Evolutionary conservation across 2,329 filamentous ascomycete species (phyloP).

Genomic region (Botrytis paeoniae): DNA sequence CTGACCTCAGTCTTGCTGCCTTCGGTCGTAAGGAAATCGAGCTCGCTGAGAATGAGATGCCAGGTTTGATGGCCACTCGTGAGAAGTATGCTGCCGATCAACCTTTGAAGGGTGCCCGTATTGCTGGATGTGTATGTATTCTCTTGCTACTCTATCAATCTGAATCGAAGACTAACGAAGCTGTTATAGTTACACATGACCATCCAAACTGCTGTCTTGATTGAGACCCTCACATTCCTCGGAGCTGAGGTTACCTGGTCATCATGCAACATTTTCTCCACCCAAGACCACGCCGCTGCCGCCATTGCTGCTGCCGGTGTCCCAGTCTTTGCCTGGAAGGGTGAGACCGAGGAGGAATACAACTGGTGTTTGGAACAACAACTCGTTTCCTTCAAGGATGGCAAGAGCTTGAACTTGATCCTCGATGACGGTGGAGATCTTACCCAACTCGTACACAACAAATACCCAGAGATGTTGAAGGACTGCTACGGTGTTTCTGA

Average conservation of each 20-base stretch:
- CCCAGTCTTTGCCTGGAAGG: slow-evolving; percentile 75
- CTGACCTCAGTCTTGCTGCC: slow-evolving; percentile 94
- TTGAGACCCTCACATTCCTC: slow-evolving; percentile 92
- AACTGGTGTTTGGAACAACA: slow-evolving; percentile 99
- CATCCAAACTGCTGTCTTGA: slow-evolving; percentile 98
- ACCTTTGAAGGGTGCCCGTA: slow-evolving; percentile 89
- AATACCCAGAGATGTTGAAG: slow-evolving; percentile 98
- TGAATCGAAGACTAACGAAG: slow-evolving; percentile 39
- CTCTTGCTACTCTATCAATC: slow-evolving; percentile 56
- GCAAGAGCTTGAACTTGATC: slow-evolving; percentile 96
- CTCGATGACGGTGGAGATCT: slow-evolving; percentile 98
- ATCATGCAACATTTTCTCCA: slow-evolving; percentile 99
- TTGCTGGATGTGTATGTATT: slow-evolving; percentile 78
- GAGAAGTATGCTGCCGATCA: slow-evolving; percentile 88
- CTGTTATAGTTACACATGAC: slow-evolving; percentile 51
- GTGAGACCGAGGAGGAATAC: slow-evolving; percentile 99
- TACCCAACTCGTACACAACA: slow-evolving; percentile 91
- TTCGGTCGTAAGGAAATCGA: slow-evolving; percentile 99
- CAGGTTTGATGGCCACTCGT: slow-evolving; percentile 94
- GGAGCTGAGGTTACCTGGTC: slow-evolving; percentile 99
- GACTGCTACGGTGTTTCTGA: slow-evolving; percentile 98
- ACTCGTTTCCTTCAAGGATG: slow-evolving; percentile 92
- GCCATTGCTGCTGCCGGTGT: slow-evolving; percentile 82
- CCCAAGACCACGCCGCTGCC: slow-evolving; percentile 93
- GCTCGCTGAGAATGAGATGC: slow-evolving; percentile 95